These are phyloP conservation scores for Boletellus sp. DNA, from an alignment of 768 basidiomycete species.

Conservation along the genomic window DNA sequence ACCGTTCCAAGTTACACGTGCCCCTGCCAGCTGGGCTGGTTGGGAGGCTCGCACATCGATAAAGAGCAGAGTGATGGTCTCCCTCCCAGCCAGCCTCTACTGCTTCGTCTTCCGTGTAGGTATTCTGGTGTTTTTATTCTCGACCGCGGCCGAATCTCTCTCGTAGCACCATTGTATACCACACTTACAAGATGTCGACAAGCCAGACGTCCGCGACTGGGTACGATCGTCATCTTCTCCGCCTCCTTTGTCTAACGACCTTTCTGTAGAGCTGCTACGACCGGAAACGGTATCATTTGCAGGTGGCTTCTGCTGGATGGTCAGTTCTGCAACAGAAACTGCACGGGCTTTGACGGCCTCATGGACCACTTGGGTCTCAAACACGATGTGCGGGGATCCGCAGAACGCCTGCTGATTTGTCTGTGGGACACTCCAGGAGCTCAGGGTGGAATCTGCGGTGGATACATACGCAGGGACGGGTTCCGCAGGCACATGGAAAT, in stretches of 20 bases:
- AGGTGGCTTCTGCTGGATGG: not conserved
- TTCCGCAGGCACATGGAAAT: constrained; percentile 7
- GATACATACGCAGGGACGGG: not conserved
- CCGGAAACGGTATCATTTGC: not conserved
- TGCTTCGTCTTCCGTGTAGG: not conserved
- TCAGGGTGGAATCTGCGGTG: not conserved
- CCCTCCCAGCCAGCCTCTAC: not conserved
- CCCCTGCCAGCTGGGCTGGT: not conserved
- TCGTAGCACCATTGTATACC: not conserved
- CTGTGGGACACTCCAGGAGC: constrained; percentile 2
- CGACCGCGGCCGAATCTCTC: not conserved
- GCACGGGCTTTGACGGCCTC: not conserved
- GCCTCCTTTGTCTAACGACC: not conserved
- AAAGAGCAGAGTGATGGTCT: not conserved
- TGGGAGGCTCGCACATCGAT: not conserved
- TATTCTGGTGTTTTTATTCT: not conserved
- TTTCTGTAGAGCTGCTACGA: not conserved
- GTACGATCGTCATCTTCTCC: not conserved
- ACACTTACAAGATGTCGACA: too few relatives aligned
- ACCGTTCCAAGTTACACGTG: not conserved
- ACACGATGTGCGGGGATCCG: constrained; percentile 6
- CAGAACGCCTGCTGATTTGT: not conserved
- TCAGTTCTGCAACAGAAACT: not conserved
- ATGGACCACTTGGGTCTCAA: not conserved
- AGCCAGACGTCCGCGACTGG: not conserved